Evolutionary conservation across 2,329 filamentous ascomycete species (phyloP), one percentile per base, ranked within the genome.

Genomic region (Alternaria atra): DNA sequence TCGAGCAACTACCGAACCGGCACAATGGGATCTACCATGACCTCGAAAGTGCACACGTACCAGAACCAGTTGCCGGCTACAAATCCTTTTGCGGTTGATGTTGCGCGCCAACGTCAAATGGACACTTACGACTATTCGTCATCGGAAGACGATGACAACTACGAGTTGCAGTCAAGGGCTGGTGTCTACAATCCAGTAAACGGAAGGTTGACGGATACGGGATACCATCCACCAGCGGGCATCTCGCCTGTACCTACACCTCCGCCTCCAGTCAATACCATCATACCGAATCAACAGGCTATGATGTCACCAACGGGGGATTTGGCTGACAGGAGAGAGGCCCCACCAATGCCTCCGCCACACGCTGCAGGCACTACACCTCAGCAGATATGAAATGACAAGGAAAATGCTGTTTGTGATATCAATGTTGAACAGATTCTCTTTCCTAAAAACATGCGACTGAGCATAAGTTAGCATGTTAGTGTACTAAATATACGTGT

Each of bases 41-140:
- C 77, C 6, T 66, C 71, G 15, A 76, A 78, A 30, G 70, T 72
- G 29, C 55, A 69, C 35, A 71, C 69, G 20, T 79, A 79, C 61
- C 75, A 71, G 35, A 70, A 64, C 23, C 71, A 77, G 44, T 70
- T 79, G 61, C 75, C 76, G 6, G 56, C 65, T 13, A 52, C 74
- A 12, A 79, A 73, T 56, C 77, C 77, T 6, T 79, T 77, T 51
- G 71, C 68, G 9, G 62, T 58, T 13, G 67, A 67, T 42, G 61
- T 63, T 23, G 57, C 63, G 37, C 71, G 66, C n/a, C 67, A 70
- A 55, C 69, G 70, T 25, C 72, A 67, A 27, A 71, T 72, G 57
- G 77, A 79, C 27, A 75, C 66, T 6, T 80, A 80, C 46, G 73
- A 74, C 34, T 77, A 77, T 42, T 79, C 77, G 1, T 79, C 77